Percentiles rank a stretch among this genome's conserved stretches.
These are phyloP conservation scores for Aegilops tauschii DNA, from an alignment of 176 grass and related monocot genomes.

Conservation along the genomic window DNA sequence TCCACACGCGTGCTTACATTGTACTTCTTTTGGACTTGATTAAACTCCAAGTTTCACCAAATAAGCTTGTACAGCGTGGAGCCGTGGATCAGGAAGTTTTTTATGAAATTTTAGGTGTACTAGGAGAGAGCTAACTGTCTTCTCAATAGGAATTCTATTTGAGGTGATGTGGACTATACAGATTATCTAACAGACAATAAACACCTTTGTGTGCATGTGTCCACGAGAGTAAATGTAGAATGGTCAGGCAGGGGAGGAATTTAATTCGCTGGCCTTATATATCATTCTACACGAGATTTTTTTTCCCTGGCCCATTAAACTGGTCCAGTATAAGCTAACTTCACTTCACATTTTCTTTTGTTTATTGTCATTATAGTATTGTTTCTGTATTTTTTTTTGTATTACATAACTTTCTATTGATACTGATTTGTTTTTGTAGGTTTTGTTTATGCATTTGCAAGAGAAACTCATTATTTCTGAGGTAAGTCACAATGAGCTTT, in stretches of 20 bases:
- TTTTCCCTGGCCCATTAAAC: too few relatives aligned
- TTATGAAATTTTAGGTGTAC: neutral
- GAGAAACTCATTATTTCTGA: constrained; percentile 87
- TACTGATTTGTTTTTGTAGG: constrained; percentile 45
- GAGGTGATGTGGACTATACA: neutral
- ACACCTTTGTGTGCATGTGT: neutral
- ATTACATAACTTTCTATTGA: constrained; percentile 11
- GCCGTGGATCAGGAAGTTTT: neutral
- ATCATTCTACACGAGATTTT: too few relatives aligned
- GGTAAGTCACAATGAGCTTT: constrained; percentile 44
- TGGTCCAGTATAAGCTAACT: neutral
- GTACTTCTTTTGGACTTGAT: constrained; percentile 17
- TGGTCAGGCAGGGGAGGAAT: too few relatives aligned
- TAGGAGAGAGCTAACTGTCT: neutral
- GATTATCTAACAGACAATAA: neutral
- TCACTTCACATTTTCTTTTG: neutral
- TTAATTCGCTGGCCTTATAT: too few relatives aligned
- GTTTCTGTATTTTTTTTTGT: neutral
- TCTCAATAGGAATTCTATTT: neutral
- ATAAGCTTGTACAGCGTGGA: neutral
- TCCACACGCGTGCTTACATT: neutral
- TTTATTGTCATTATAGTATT: neutral
- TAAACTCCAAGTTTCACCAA: constrained; percentile 4
- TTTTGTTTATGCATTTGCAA: constrained; percentile 90
- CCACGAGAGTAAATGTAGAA: neutral